Evolutionary conservation across 441 rosid genomes (phyloP), one percentile per base, ranked within the genome.

Genomic region (Arabidopsis lyrata): DNA sequence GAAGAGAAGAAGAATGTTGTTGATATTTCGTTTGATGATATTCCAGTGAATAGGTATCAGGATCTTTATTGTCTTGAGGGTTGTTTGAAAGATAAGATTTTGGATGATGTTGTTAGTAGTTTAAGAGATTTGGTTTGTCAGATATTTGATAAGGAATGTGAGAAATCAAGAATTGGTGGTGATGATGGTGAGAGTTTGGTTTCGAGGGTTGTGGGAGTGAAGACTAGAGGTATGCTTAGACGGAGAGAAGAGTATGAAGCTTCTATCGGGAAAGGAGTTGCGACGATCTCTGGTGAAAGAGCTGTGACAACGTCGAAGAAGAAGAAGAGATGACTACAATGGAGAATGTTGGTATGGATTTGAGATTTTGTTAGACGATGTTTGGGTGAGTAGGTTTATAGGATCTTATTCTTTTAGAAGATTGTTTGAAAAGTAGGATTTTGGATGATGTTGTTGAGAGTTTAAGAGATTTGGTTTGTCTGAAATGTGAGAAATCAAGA

Each of bases 31-130:
- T 78, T 83, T 31, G 81, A 81, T 75, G 82, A 85, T 65, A 66
- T 84, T 38, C 83, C 89, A 0, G 83, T 75, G 38, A 69, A 61
- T 36, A 77, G 66, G 79, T 34, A 84, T 35, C 72, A 83, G 0
- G 94, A 88, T 63, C 49, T 82, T 62, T 14, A 3, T 42, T 27
- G 4, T 5, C 8, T 42, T 27, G 22, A 62, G 22, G 52, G 52
- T 41, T 39, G 13, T 61, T 41, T 57, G 65, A 70, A 64, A 39
- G 34, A 6, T 35, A 53, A 13, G 68, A 47, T 81, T n/a, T 66
- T 73, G 22, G 74, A 58, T 60, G 76, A 79, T 75, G 72, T 82
- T n/a, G 58, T 82, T 63, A 64, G 54, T 7, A 62, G 77, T 42
- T 63, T 67, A 24, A 70, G 68, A 29, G 64, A 70, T 39, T 60